Percentiles rank a stretch among this genome's conserved stretches.
Conservation (phyloP, 352 stramenopile genomes). For the Pythium monospermum region DNA sequence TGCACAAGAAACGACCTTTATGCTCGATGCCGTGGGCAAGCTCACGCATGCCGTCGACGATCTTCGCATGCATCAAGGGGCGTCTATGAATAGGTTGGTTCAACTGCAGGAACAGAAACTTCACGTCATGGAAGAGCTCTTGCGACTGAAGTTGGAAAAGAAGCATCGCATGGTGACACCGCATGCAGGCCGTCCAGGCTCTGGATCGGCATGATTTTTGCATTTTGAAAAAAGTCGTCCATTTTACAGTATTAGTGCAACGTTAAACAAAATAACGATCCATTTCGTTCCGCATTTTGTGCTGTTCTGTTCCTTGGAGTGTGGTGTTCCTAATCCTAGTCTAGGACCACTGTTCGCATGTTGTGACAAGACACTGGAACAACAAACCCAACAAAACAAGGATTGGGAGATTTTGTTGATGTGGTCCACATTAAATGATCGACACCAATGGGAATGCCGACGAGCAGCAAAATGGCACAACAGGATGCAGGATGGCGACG, state of each 20-base stretch:
- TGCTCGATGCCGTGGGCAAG: constrained; percentile 24
- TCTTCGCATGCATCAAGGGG: constrained; percentile 42
- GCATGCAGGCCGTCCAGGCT: neutral
- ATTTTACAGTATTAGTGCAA: constrained; percentile 6
- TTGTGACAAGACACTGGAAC: constrained; percentile 8
- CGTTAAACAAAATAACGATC: constrained; percentile 4
- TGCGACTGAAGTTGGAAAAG: constrained; percentile 58
- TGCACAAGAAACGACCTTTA: constrained; percentile 25
- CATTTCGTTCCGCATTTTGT: neutral
- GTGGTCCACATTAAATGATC: constrained; percentile 2
- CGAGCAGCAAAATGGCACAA: neutral
- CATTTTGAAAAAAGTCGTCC: too few relatives aligned
- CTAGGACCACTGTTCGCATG: neutral
- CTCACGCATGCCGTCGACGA: constrained; percentile 50
- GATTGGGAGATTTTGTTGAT: neutral
- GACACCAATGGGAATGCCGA: neutral
- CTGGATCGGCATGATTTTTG: neutral
- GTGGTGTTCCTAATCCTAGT: constrained; percentile 5
- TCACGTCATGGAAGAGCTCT: constrained; percentile 52
- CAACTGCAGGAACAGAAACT: constrained; percentile 67
- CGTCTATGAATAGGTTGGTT: constrained; percentile 42
- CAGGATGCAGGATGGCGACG: constrained; percentile 1
- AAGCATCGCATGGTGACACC: too few relatives aligned
- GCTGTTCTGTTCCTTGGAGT: constrained; percentile 1
- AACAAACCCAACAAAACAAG: neutral